Conservation (phyloP, 2,329 filamentous ascomycete genomes). For the Penicillium concentricum region DNA sequence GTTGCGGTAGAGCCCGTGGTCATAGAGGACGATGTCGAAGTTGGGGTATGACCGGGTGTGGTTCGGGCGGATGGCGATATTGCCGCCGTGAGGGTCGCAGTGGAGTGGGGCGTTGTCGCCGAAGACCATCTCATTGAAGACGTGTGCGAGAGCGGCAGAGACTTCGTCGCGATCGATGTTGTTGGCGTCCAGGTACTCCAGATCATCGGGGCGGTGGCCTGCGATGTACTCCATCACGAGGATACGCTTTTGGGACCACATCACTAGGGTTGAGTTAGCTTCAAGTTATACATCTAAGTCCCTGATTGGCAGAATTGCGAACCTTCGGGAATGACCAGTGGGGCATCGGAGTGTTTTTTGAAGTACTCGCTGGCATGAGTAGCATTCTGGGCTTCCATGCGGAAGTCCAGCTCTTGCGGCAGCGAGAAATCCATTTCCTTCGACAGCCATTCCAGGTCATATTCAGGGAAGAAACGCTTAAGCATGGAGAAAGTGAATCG, state of each 20-base stretch:
- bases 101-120: slow-evolving; percentile 83
- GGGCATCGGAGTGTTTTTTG: slow-evolving; percentile 67
- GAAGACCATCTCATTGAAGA: slow-evolving; percentile 99
- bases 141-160: slow-evolving; percentile 80
- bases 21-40: slow-evolving; percentile 94
- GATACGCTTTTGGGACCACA: slow-evolving; percentile 86
- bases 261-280: slow-evolving; percentile 51
- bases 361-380: slow-evolving; percentile 79
- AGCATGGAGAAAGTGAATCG: slow-evolving; percentile 84
- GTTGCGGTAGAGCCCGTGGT: slow-evolving; percentile 93
- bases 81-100: slow-evolving; percentile 95
- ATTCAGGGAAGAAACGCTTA: slow-evolving; percentile 93
- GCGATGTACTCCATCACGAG: slow-evolving; percentile 93
- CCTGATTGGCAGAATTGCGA: neutral
- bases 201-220: slow-evolving; percentile 82
- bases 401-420: slow-evolving; percentile 88
- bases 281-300: too few relatives aligned
- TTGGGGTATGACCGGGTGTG: slow-evolving; percentile 62
- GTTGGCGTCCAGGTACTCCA: slow-evolving; percentile 79
- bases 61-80: slow-evolving; percentile 87
- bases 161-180: slow-evolving; percentile 94
- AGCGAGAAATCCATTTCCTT: slow-evolving; percentile 89
- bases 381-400: slow-evolving; percentile 81
- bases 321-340: slow-evolving; percentile 77
- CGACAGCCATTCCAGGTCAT: slow-evolving; percentile 94